Evolutionary conservation across 805 yeast species (phyloP), one percentile per base, ranked within the genome.

Genomic region (Ogataea angusta): DNA sequence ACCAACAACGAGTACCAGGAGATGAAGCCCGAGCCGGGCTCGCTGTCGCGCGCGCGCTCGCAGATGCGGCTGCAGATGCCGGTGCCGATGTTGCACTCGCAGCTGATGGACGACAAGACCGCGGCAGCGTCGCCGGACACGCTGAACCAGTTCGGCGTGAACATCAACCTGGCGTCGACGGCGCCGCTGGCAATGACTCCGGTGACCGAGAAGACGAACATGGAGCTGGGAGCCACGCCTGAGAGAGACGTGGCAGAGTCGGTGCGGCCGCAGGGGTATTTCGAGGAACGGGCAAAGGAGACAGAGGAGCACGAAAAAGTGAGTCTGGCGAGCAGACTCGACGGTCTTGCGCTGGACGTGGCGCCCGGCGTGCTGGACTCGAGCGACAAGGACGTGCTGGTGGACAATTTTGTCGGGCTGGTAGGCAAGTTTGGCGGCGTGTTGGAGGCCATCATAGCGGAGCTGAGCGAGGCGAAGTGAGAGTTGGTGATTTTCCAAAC

Each of bases 151-250:
- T 82, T 60, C 45, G 64, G 64, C 21, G 57, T 60, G 34, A 57
- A 31, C 79, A 83, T 57, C 85, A 85, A 54, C 80, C 80, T 68
- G 85, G 90, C 36, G 69, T 80, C 52, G 72, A 78, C 56, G 62
- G 58, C 74, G 3, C 80, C 86, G 1, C 66, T 80, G 51, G 76
- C 86, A 0, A 85, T 85, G 93, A 85, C 95, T 0, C 95, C 93
- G 2, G 78, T 85, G 4, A 73, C 86, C 2, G 95, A 85, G 50
- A 80, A 68, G 36, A 5, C 30, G 4, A 45, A 38, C 22, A 25
- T 41, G 30, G 36, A 37, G 18, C 17, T 34, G 5, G 46, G 38
- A 10, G 46, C 50, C 15, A 55, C 57, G 2, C 56, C 59, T 3
- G 59, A 54, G 18, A 39, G 51, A 19, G 59, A 54, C 19, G 35